Evolutionary conservation across 1,284 basidiomycete species (phyloP), one percentile per base, ranked within the genome.

Genomic region (Cryptococcus maquisensis): DNA sequence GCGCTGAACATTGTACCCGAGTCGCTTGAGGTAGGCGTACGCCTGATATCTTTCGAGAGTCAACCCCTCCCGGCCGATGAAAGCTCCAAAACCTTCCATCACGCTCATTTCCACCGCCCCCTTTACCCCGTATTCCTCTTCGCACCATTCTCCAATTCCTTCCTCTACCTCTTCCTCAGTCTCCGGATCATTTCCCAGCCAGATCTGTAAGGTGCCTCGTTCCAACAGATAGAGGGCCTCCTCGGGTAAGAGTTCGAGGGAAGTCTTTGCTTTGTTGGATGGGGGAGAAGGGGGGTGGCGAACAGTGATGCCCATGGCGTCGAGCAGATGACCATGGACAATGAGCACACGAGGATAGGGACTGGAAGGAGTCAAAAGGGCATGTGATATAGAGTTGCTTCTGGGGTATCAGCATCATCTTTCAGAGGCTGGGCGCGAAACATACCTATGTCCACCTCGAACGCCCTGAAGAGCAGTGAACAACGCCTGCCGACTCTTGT

Each of bases 211-310:
- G 4, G 86, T 82, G 0, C 94, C 94, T 38, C 93, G 80, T 73
- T 98, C 95, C 44, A 94, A 81, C 28, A 98, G 81, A 77, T 96
- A 98, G 8, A 98, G 80, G 0, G 90, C 84, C 76, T 98, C 95
- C 77, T 98, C 95, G 0, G 95, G 95, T 2, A 97, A 79, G 0
- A 98, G 79, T 66, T 96, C 91, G n/a, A 75, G 65, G 43, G 60
- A 43, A 13, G 68, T 59, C 87, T 77, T 44, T 82, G 79, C 71
- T 87, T 77, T 44, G 81, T 87, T 28, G 81, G 79, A 18, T 73
- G 57, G 64, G 80, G 84, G 39, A 3, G 58, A 13, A 1, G 58
- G 18, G 81, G 81, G 36, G 82, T 81, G 38, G 77, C 83, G 54
- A 81, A 89, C 63, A 6, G 75, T 70, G 65, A 89, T 84, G 0